Evolutionary conservation across 208 protist genomes (phyloP), one percentile per base, ranked within the genome.

Genomic region (Acanthamoeba sp.): DNA sequence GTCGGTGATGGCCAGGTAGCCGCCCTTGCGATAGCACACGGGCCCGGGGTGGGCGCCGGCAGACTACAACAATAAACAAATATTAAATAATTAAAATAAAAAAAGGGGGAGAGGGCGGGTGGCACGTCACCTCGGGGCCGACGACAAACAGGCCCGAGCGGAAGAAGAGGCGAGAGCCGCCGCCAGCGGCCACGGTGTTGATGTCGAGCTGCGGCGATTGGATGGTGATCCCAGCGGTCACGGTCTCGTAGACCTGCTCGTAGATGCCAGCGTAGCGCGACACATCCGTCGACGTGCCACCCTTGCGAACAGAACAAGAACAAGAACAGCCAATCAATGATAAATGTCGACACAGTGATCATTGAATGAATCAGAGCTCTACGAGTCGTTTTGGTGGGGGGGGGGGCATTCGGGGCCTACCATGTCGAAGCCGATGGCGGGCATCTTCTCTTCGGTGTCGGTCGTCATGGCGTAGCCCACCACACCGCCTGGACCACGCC

Each of bases 121-220:
- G 95, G 16, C 95, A 91, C 1, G 97, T 98, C 27, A 96, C 98
- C 89, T 98, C 98, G n/a, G 99, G 99, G 5, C 99, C 99, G 3
- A 99, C 98, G 34, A 97, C 93, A 94, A 99, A 98, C 91, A 98
- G 96, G 42, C 97, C 98, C 88, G 97, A 96, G 50, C 97, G 97
- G 94, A 98, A 99, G 36, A 97, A 97, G 36, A 99, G 97, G 48
- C 98, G 93, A n/a, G 97, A 98, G 22, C 99, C 99, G 36, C 99
- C 99, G 57, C 99, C 99, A n/a, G 99, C 98, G 10, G 99, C 99
- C n/a, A 99, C 98, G 20, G 99, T 99, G 87, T 97, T 97, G 95
- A 99, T 98, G 95, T 99, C 98, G 10, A 99, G 97, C 96, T 99
- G 98, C 76, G 99, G 98, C 12, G 98, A 97, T 94, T 98, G 98